Conservation (phyloP, 2,329 filamentous ascomycete genomes). For the Hymenoscyphus occultus region DNA sequence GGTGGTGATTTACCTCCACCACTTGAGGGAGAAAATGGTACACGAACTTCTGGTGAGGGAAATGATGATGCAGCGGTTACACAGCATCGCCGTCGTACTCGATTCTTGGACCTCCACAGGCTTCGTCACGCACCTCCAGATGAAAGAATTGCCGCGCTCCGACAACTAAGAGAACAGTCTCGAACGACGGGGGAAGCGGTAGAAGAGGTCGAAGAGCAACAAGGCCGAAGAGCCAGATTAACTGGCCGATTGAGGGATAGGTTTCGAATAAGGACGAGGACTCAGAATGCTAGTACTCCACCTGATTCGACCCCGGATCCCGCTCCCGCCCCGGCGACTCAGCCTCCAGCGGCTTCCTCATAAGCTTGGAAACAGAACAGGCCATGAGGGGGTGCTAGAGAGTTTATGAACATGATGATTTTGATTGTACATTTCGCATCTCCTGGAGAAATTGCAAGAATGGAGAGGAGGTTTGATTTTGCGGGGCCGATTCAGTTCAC, state of each 20-base stretch:
- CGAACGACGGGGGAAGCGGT: slow-evolving; percentile 13
- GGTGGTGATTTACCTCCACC: slow-evolving; percentile 31
- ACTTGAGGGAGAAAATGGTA: slow-evolving; percentile 22
- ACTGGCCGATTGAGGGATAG: slow-evolving; percentile 31
- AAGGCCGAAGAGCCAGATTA: slow-evolving; percentile 30
- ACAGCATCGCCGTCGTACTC: slow-evolving; percentile 47
- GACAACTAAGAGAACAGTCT: slow-evolving; percentile 46
- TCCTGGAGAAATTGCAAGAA: background rate
- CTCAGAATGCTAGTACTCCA: slow-evolving; percentile 18
- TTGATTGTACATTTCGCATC: slow-evolving; percentile 10
- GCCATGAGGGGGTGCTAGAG: background rate
- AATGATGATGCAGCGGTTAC: slow-evolving; percentile 36
- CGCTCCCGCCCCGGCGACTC: background rate
- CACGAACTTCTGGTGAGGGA: slow-evolving; percentile 31
- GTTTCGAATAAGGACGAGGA: slow-evolving; percentile 32
- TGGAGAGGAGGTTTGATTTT: background rate
- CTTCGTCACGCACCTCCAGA: slow-evolving; percentile 58
- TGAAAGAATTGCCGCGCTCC: slow-evolving; percentile 59
- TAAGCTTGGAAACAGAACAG: background rate
- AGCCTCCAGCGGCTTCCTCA: background rate
- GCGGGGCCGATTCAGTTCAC: background rate
- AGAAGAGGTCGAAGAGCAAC: slow-evolving; percentile 26
- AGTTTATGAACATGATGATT: slow-evolving; percentile 8
- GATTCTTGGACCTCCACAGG: slow-evolving; percentile 55
- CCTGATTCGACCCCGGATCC: background rate